Evolutionary conservation across 1,284 basidiomycete species (phyloP), one percentile per base, ranked within the genome.

Genomic region (Ganoderma multipileum): DNA sequence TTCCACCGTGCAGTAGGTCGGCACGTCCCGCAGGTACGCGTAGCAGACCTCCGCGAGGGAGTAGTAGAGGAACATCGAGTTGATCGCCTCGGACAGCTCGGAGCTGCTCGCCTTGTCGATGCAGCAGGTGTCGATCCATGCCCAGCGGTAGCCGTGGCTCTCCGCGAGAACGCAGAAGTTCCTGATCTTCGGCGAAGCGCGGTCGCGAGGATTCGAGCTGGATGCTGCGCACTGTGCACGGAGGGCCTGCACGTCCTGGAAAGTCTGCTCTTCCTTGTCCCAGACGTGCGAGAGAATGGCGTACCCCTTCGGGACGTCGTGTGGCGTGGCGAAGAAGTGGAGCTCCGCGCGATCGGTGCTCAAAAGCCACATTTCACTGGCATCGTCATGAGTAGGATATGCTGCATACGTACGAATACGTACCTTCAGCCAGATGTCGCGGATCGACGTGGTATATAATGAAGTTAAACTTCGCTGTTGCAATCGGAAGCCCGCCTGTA

Each of bases 221-320:
- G 20, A n/a, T 8, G 44, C 44, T 47, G 44, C 44, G 44, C 44
- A n/a, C n/a, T 47, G 44, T n/a, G n/a, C n/a, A 8, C 44, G 8
- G 20, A 47, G 44, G 44, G 20, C 44, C 38, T 30, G 42, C 6
- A 44, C 20, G 2, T 66, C 65, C 39, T 66, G 59, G 28, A 66
- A 66, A 0, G 65, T 61, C 28, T 55, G 41, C 30, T 66, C 65
- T 14, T 30, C 38, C 14, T 54, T 47, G 28, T 57, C 50, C 65
- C 65, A 66, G 18, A 61, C 50, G 30, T 66, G 65, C 12, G 65
- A 66, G 2, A 66, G 59, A 23, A 66, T 61, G n/a, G 59, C 52
- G 30, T 66, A 66, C 16, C 60, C 60, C 14, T 36, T 59, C 12
- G 23, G 44, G 16, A 65, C 58, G 23, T 23, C 18, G 30, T 61